A percentile compares a stretch with the other conserved stretches of the same genome.
Evolutionary conservation across 75 land plant genomes (phyloP).

Genomic region (Larix kaempferi): DNA sequence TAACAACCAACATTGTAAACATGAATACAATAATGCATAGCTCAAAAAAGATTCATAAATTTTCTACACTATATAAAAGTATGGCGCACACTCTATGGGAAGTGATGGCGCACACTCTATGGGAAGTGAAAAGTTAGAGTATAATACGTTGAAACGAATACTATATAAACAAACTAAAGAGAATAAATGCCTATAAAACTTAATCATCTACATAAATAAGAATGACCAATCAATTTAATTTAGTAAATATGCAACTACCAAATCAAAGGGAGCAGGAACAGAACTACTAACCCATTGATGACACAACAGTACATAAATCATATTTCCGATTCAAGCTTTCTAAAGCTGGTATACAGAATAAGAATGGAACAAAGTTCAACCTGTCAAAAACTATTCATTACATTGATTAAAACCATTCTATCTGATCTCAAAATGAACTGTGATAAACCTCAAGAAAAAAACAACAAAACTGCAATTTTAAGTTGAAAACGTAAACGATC

Average conservation of each 20-base stretch:
- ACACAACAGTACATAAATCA: constrained; percentile 18
- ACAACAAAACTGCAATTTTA: background rate
- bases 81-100: background rate
- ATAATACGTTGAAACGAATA: background rate
- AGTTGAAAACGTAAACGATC: background rate
- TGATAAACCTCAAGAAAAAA: background rate
- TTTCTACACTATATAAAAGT: background rate
- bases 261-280: background rate
- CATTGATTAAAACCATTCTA: constrained; percentile 1
- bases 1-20: background rate
- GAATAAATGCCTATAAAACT: background rate
- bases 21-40: background rate
- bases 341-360: constrained; percentile 29
- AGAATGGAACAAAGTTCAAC: constrained; percentile 49
- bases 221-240: background rate
- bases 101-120: background rate
- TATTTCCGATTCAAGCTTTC: constrained; percentile 4
- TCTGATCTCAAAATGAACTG: background rate
- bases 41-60: background rate
- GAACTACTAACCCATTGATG: constrained; percentile 44
- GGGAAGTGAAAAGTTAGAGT: background rate
- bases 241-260: background rate
- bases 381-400: constrained; percentile 34
- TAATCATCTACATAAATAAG: background rate
- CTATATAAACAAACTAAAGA: background rate